Percentiles rank a stretch among this genome's conserved stretches.
These are phyloP conservation scores for Guyanaporus albipodus DNA, from an alignment of 768 basidiomycete genomes.

Conservation along the genomic window DNA sequence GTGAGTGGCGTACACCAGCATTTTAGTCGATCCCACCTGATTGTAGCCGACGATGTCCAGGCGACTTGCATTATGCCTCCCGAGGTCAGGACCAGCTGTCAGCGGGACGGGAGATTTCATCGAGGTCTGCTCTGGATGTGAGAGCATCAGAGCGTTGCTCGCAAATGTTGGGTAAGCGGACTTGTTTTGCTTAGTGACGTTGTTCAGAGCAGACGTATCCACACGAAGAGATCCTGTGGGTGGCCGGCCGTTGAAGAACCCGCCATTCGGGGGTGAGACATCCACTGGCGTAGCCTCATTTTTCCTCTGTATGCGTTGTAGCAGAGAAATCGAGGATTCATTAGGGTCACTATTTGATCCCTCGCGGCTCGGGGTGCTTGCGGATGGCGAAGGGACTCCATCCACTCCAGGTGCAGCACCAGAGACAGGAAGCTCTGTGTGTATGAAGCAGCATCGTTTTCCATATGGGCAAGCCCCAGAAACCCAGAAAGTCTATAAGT, in stretches of 20 bases:
- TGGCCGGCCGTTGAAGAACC: conserved; percentile 58
- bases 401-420: conserved; percentile 54
- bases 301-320: conserved; percentile 72
- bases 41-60: conserved; percentile 71
- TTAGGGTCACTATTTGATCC: conserved; percentile 82
- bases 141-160: conserved; percentile 47
- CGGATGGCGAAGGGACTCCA: conserved; percentile 49
- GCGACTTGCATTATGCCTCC: conserved; percentile 67
- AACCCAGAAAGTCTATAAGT: conserved; percentile 80
- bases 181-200: conserved; percentile 70
- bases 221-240: conserved; percentile 70
- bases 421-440: conserved; percentile 75
- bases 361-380: conserved; percentile 53
- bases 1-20: conserved; percentile 3
- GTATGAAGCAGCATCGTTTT: conserved; percentile 91
- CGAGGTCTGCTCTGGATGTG: conserved; percentile 51
- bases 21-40: conserved; percentile 44
- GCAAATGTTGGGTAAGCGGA: conserved; percentile 71
- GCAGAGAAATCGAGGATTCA: conserved; percentile 62
- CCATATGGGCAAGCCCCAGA: conserved; percentile 92
- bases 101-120: conserved; percentile 74
- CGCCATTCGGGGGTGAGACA: conserved; percentile 36
- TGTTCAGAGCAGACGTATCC: conserved; percentile 64
- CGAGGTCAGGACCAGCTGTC: conserved; percentile 82
- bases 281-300: conserved; percentile 60